A percentile compares a stretch with the other conserved stretches of the same genome.
These are phyloP conservation scores for Ceratobasidium sp. DNA, from an alignment of 1,284 basidiomycete genomes.

Conservation along the genomic window DNA sequence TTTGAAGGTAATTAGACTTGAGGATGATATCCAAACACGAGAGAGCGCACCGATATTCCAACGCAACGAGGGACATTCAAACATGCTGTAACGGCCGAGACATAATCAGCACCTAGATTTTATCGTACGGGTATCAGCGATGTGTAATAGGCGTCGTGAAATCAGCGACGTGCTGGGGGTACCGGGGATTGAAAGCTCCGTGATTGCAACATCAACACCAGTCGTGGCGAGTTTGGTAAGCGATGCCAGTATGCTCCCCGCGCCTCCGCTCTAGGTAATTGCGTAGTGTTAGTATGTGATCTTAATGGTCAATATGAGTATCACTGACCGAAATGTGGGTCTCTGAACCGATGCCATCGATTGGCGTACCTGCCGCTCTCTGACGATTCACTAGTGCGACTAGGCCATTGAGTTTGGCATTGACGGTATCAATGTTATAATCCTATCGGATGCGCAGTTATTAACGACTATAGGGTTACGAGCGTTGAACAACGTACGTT, in stretches of 20 bases:
- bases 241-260: too few relatives aligned
- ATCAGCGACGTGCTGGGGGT: too few relatives aligned
- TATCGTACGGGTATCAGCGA: too few relatives aligned
- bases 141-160: too few relatives aligned
- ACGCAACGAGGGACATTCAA: constrained; percentile 40
- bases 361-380: constrained; percentile 54
- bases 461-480: too few relatives aligned
- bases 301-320: constrained; percentile 62
- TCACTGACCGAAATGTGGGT: constrained; percentile 54
- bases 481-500: constrained; percentile 3
- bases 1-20: too few relatives aligned
- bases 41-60: constrained; percentile 16
- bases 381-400: constrained; percentile 65
- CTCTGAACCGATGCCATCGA: constrained; percentile 60
- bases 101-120: constrained; percentile 18
- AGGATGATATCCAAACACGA: too few relatives aligned
- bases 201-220: too few relatives aligned
- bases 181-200: too few relatives aligned
- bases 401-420: constrained; percentile 66
- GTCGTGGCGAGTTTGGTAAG: too few relatives aligned
- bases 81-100: constrained; percentile 41
- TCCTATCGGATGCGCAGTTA: constrained; percentile 2
- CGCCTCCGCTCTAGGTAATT: too few relatives aligned
- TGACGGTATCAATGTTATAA: constrained; percentile 40
- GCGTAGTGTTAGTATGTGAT: constrained; percentile 60